Percentiles rank a stretch among this genome's conserved stretches.
Conservation (phyloP, 2,329 filamentous ascomycete genomes). For the Thelonectria discophora region DNA sequence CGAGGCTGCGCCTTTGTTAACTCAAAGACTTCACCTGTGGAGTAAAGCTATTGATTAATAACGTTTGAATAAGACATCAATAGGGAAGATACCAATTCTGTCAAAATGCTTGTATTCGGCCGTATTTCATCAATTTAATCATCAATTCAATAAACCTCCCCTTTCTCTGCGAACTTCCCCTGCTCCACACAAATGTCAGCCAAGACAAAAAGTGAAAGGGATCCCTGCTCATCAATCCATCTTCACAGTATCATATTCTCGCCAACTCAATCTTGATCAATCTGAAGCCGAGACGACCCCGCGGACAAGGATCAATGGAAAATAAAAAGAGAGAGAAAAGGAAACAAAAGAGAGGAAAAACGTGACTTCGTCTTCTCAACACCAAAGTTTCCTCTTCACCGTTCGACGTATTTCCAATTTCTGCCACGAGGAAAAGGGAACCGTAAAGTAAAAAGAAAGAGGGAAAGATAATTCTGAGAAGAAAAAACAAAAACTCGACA, state of each 20-base stretch:
- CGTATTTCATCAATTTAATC: background rate
- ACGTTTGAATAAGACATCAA: background rate
- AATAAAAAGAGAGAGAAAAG: constrained; percentile 4
- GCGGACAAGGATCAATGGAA: constrained; percentile 7
- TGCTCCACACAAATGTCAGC: constrained; percentile 6
- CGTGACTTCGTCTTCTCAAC: background rate
- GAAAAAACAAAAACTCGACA: constrained; percentile 4
- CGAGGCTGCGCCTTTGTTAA: background rate
- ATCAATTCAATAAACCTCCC: background rate
- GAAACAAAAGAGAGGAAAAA: background rate
- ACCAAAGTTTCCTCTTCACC: background rate
- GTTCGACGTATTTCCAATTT: background rate
- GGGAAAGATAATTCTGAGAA: constrained; percentile 7
- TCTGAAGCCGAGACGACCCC: constrained; percentile 15
- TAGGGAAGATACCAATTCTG: background rate
- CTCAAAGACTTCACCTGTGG: background rate
- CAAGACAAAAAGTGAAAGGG: constrained; percentile 5
- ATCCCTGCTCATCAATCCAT: constrained; percentile 4
- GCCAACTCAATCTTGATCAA: constrained; percentile 24
- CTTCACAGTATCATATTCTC: constrained; percentile 3
- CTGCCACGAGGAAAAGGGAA: background rate
- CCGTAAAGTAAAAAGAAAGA: constrained; percentile 9
- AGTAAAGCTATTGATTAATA: background rate
- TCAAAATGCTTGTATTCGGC: background rate
- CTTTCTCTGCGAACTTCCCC: constrained; percentile 4